Percentiles rank a stretch among this genome's conserved stretches.
Conservation (phyloP, 2,329 filamentous ascomycete species). For the Verticillium isaacii region DNA sequence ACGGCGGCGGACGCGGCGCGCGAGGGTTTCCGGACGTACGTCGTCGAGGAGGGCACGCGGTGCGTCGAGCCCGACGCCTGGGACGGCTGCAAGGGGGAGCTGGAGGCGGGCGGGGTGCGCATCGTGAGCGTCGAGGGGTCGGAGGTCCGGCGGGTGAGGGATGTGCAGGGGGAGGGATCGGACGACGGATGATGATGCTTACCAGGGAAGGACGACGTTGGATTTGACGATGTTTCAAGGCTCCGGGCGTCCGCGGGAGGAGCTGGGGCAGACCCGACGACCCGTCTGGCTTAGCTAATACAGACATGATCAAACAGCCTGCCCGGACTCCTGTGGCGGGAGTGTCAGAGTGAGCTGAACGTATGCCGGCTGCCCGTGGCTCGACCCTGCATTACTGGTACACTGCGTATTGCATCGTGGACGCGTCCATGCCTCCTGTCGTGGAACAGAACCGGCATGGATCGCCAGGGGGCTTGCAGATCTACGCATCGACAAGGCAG, state of each 20-base stretch:
- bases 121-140: conserved; percentile 54
- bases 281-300: not conserved
- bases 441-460: not conserved
- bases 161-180: not conserved
- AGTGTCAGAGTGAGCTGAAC: not conserved
- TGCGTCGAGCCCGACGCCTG: conserved; percentile 62
- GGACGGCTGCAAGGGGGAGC: conserved; percentile 46
- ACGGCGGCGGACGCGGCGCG: conserved; percentile 74
- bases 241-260: too few species aligned
- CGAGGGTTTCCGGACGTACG: conserved; percentile 71
- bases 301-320: not conserved
- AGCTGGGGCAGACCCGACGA: too few species aligned
- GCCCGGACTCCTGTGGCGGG: too few species aligned
- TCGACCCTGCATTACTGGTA: not conserved
- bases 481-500: not conserved
- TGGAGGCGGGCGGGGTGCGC: conserved; percentile 55
- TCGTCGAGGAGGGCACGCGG: conserved; percentile 74
- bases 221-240: too few species aligned
- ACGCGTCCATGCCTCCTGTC: not conserved
- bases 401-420: not conserved
- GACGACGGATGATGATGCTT: too few species aligned
- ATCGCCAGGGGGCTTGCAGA: not conserved
- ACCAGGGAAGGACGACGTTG: too few species aligned
- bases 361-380: not conserved
- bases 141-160: conserved; percentile 47